Percentiles rank a stretch among this genome's conserved stretches.
Conservation (phyloP, 2,329 filamentous ascomycete species). For the Aureobasidium musti region DNA sequence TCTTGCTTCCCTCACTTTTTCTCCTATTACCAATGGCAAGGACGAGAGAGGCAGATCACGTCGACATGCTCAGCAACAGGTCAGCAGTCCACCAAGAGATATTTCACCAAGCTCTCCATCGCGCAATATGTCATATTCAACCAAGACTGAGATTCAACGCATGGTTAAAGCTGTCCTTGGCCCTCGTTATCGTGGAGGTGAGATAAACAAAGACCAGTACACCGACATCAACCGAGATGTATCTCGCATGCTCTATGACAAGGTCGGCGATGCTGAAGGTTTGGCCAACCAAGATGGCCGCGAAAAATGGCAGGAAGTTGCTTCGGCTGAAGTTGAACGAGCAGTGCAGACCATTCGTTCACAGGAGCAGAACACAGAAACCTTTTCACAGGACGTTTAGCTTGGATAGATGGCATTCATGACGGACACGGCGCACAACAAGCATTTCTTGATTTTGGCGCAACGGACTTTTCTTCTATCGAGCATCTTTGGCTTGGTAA, state of each 20-base stretch:
- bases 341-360: constrained; percentile 55
- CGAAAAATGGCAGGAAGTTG: constrained; percentile 73
- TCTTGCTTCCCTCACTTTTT: constrained; percentile 43
- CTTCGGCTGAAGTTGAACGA: constrained; percentile 73
- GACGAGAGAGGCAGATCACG: constrained; percentile 50
- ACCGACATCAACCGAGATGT: constrained; percentile 88
- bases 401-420: constrained; percentile 1
- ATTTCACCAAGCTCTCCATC: constrained; percentile 39
- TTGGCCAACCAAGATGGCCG: constrained; percentile 66
- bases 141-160: constrained; percentile 84
- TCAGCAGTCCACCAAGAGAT: constrained; percentile 66
- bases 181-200: constrained; percentile 76
- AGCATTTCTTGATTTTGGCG: constrained; percentile 6
- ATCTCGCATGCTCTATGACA: constrained; percentile 82
- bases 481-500: constrained; percentile 1
- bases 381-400: constrained; percentile 8
- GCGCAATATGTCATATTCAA: constrained; percentile 68
- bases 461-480: not conserved
- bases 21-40: constrained; percentile 29
- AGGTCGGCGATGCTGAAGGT: constrained; percentile 54
- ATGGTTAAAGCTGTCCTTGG: constrained; percentile 83
- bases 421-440: not conserved
- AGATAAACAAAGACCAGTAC: constrained; percentile 85
- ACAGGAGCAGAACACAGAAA: constrained; percentile 4
- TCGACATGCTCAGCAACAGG: constrained; percentile 44